Percentiles rank a stretch among this genome's conserved stretches.
Evolutionary conservation across 192 early-diverging fungal species (phyloP).

Genomic region (Spizellomyces sp.): DNA sequence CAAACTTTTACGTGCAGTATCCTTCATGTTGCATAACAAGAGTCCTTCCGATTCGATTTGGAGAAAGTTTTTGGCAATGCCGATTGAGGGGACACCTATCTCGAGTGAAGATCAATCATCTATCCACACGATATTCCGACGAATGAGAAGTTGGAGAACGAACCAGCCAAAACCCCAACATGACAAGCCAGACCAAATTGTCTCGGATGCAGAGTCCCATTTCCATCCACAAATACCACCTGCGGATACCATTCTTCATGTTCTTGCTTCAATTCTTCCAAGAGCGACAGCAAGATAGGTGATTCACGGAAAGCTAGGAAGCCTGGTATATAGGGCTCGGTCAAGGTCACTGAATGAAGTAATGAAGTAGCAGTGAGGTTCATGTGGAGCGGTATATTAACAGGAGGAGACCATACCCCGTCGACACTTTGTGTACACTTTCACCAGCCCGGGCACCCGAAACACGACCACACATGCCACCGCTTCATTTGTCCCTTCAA

Average conservation of each 20-base stretch:
- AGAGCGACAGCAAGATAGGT: conserved; percentile 57
- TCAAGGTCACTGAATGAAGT: conserved; percentile 51
- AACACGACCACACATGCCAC: conserved; percentile 78
- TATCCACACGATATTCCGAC: neutral
- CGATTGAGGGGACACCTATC: conserved; percentile 74
- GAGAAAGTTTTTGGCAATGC: conserved; percentile 89
- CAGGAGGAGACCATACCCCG: neutral
- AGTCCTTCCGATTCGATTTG: conserved; percentile 67
- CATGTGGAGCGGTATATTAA: neutral
- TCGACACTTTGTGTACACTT: conserved; percentile 24
- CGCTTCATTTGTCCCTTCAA: conserved; percentile 44
- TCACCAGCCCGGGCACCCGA: conserved; percentile 64
- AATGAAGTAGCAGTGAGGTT: neutral
- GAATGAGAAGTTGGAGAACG: neutral
- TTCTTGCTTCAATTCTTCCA: conserved; percentile 52
- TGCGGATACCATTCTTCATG: conserved; percentile 70
- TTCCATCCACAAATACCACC: conserved; percentile 37
- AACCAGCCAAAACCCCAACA: conserved; percentile 63
- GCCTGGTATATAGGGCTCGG: conserved; percentile 81
- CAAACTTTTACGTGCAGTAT: conserved; percentile 36
- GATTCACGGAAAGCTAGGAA: conserved; percentile 94
- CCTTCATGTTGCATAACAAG: conserved; percentile 59
- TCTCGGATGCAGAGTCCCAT: conserved; percentile 74
- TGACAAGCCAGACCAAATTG: conserved; percentile 88
- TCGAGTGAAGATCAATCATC: conserved; percentile 37